These are phyloP conservation scores for Phytophthora sojae DNA, from an alignment of 352 stramenopile genomes.

Conservation along the genomic window DNA sequence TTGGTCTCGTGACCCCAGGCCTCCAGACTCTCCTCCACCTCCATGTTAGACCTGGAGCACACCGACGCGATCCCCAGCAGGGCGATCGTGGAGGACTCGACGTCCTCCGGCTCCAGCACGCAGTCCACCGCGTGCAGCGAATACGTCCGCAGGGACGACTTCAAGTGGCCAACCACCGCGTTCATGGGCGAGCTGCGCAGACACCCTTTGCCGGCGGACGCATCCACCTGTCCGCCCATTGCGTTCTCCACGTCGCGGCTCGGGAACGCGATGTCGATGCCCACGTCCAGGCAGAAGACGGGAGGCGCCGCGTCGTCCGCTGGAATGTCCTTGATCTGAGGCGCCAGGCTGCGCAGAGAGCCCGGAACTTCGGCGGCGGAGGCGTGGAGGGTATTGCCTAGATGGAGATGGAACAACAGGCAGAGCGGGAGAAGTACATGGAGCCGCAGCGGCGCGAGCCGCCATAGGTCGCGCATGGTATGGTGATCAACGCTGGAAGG, in stretches of 20 bases:
- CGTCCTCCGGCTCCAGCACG: slow-evolving; percentile 40
- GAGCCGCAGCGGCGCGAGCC: neutral
- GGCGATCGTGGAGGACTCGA: slow-evolving; percentile 39
- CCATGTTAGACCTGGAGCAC: slow-evolving; percentile 57
- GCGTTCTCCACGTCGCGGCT: slow-evolving; percentile 28
- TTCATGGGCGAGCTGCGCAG: slow-evolving; percentile 49
- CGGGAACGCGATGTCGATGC: slow-evolving; percentile 55
- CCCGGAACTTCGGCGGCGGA: neutral
- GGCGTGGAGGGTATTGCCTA: neutral
- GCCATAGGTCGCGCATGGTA: slow-evolving; percentile 17
- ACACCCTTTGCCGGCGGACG: slow-evolving; percentile 33
- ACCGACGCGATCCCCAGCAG: slow-evolving; percentile 46
- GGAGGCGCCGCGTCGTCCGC: slow-evolving; percentile 21
- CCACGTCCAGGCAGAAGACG: slow-evolving; percentile 56
- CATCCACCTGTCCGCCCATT: slow-evolving; percentile 19
- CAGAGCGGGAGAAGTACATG: slow-evolving; percentile 4
- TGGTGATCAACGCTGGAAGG: too few relatives aligned
- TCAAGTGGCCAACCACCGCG: slow-evolving; percentile 42
- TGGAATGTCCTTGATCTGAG: slow-evolving; percentile 3
- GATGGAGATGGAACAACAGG: neutral
- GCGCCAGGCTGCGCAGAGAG: slow-evolving; percentile 11
- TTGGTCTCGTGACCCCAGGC: slow-evolving; percentile 39
- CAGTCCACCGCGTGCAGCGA: slow-evolving; percentile 57
- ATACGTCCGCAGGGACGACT: slow-evolving; percentile 39
- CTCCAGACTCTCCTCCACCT: slow-evolving; percentile 32